phyloP scores from a whole-genome alignment of 352 stramenopile species.

The Phytophthora europaea region DNA sequence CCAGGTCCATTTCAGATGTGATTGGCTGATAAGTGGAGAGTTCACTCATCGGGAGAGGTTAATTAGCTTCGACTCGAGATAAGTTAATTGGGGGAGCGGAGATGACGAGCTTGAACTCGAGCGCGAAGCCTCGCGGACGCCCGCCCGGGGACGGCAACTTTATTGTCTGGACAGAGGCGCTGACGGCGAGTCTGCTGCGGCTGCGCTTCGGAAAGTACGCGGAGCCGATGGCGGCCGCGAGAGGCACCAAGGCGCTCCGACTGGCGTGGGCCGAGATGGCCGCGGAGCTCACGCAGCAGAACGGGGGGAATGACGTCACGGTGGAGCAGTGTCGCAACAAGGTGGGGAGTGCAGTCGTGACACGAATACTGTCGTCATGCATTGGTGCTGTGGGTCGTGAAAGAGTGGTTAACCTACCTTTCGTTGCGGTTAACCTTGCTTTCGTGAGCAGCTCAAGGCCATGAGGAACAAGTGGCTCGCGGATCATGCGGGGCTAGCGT shows the following conservation, averaged over 20 bases:
- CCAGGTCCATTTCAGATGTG: constrained; percentile 44
- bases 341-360: not conserved
- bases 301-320: constrained; percentile 15
- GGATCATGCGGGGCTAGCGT: constrained; percentile 18
- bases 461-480: constrained; percentile 35
- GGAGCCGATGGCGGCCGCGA: constrained; percentile 14
- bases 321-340: constrained; percentile 41
- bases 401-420: constrained; percentile 15
- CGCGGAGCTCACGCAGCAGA: constrained; percentile 18
- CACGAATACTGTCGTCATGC: not conserved
- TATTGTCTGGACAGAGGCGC: constrained; percentile 27
- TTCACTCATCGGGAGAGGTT: no score
- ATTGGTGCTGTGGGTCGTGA: not conserved
- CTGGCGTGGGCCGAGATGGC: constrained; percentile 25
- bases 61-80: no score
- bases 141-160: constrained; percentile 30
- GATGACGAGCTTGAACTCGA: not conserved
- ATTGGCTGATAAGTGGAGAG: not conserved
- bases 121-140: constrained; percentile 24
- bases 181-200: constrained; percentile 25
- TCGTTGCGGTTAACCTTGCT: constrained; percentile 5
- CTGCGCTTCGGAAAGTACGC: constrained; percentile 35
- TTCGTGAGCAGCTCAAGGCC: constrained; percentile 25
- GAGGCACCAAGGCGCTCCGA: constrained; percentile 29
- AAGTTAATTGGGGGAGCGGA: no score